Base-by-base conservation (phyloP, 352 stramenopile species). In the Pythium grandisporangium region DNA sequence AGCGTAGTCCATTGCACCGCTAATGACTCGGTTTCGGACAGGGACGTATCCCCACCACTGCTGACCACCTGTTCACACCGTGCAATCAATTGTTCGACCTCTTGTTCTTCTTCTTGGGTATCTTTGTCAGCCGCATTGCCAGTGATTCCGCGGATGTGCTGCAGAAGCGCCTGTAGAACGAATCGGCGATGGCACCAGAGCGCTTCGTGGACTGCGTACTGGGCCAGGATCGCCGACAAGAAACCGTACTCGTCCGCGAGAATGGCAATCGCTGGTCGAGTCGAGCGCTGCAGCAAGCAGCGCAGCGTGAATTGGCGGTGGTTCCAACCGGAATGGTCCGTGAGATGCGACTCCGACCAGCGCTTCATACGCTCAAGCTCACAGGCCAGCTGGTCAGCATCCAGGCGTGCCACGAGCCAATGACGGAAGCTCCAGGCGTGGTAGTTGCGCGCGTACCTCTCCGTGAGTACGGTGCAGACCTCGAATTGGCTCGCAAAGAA, bases 351-450 rank as follows among this genome's bases (percentile, higher is more conserved):
- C 55, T 61, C 43, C 44, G 73, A 89, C 75, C 76, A 92, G 5
- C 36, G 29, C 25, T 59, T 30, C 67, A 84, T 89, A 4, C 32
- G 33, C 10, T 49, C 37, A 0, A 92, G 53, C 43, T 92, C 79
- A n/a, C 32, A n/a, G 1, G 50, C 40, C 3, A 69, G 47, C 37
- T 63, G 38, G 0, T 52, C 37, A 0, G 50, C 20, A 0, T 53
- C 23, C n/a, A 81, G 49, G 10, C 58, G 46, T 11, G 56, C 76
- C 33, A 80, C 61, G 30, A 89, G 61, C 69, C 73, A 87, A 45
- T 89, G 78, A 6, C 79, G 73, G 45, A 83, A 90, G 45, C 75
- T 89, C 79, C 79, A 92, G 19, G 79, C 75, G 53, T 89, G 75
- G 40, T 92, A 92, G 48, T 92, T 92, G 37, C 75, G 73, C 4